A percentile compares a stretch with the other conserved stretches of the same genome.
Evolutionary conservation across 306 rosid genomes (phyloP).

Genomic region (Pueraria montana): DNA sequence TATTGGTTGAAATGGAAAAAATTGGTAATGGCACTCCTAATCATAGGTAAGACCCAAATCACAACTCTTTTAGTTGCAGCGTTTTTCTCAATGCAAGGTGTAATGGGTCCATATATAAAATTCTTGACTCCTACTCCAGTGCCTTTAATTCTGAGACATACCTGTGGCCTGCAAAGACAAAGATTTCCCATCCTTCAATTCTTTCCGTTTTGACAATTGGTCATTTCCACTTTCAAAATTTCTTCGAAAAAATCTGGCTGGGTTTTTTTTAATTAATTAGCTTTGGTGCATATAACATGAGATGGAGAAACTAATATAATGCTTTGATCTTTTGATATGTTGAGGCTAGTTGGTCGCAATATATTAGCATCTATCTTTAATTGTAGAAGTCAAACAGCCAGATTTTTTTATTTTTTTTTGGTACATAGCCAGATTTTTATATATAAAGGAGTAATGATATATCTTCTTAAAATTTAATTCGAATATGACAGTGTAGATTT

Average conservation of each 20-base stretch:
- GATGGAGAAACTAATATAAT: conserved; percentile 9
- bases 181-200: conserved; percentile 86
- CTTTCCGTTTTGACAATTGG: not conserved
- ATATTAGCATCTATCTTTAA: not conserved
- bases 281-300: not conserved
- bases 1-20: conserved; percentile 17
- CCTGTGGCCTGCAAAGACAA: conserved; percentile 78
- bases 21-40: conserved; percentile 3
- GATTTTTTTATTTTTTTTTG: too few species aligned
- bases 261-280: not conserved
- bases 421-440: not conserved
- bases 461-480: not conserved
- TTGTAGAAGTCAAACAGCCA: not conserved
- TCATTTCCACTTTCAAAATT: conserved; percentile 12
- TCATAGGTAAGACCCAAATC: conserved; percentile 20
- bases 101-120: conserved; percentile 73
- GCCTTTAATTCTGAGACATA: conserved; percentile 67
- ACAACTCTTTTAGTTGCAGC: conserved; percentile 63
- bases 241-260: not conserved
- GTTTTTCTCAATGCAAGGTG: conserved; percentile 76
- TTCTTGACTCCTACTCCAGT: conserved; percentile 79
- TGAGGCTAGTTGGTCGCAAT: not conserved
- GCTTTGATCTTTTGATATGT: conserved; percentile 6
- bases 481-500: not conserved
- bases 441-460: not conserved